phyloP scores from a whole-genome alignment of 331 rosid genomes.

The Acacia pycnantha region DNA sequence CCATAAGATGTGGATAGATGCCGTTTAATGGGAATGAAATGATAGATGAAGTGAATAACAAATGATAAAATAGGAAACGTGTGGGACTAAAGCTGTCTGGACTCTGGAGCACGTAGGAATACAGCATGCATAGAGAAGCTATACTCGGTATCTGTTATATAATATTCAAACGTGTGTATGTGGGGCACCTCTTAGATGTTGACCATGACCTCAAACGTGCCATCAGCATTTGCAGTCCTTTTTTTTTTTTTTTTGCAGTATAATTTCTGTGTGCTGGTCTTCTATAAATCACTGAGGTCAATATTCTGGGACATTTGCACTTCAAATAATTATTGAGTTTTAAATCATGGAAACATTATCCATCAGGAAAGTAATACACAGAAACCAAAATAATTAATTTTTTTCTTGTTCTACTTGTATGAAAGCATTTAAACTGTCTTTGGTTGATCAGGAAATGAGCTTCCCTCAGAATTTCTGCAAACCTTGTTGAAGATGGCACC shows the following conservation, averaged over 20 bases:
- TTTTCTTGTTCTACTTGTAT: constrained; percentile 7
- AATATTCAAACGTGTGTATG: neutral
- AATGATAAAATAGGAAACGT: neutral
- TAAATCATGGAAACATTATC: neutral
- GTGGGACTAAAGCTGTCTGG: neutral
- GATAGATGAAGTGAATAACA: neutral
- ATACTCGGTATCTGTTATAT: neutral
- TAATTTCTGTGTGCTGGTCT: neutral
- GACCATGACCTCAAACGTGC: neutral
- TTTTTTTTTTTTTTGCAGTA: neutral
- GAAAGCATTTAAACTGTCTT: constrained; percentile 26
- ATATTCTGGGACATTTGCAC: neutral
- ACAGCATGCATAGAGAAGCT: neutral
- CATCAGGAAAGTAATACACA: neutral
- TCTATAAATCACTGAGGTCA: neutral
- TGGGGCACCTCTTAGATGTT: neutral
- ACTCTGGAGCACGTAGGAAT: neutral
- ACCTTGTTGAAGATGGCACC: constrained; percentile 89
- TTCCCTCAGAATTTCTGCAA: constrained; percentile 75
- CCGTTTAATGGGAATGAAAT: neutral
- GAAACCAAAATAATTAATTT: neutral
- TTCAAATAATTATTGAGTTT: neutral
- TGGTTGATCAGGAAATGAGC: constrained; percentile 77
- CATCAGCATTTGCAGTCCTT: neutral
- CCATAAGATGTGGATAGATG: neutral